A percentile compares a stretch with the other conserved stretches of the same genome.
Conservation (phyloP, 2,329 filamentous ascomycete genomes). For the Chaetomiaceae sp. region DNA sequence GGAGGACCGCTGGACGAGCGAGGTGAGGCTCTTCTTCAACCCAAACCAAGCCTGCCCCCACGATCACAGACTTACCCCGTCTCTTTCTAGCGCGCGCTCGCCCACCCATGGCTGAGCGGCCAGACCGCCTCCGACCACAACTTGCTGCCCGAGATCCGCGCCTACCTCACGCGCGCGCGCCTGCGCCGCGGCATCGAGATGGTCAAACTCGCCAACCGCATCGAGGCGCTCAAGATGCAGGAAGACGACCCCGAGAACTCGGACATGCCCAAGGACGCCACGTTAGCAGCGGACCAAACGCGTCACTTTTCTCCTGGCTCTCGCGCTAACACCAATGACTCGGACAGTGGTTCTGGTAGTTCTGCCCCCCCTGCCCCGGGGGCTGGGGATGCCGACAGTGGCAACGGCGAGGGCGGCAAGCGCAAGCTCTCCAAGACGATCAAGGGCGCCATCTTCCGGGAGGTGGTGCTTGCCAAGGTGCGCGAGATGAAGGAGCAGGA, state of each 20-base stretch:
- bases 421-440: conserved; percentile 47
- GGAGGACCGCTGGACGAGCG: conserved; percentile 69
- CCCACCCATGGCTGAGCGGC: conserved; percentile 85
- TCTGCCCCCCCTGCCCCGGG: conserved; percentile 17
- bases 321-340: conserved; percentile 8
- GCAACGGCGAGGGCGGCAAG: conserved; percentile 31
- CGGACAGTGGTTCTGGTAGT: conserved; percentile 17
- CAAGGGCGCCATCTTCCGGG: conserved; percentile 77
- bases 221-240: conserved; percentile 88
- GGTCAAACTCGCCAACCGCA: conserved; percentile 92
- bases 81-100: conserved; percentile 61
- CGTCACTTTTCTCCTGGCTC: conserved; percentile 26
- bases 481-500: conserved; percentile 86
- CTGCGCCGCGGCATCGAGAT: conserved; percentile 92
- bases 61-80: conserved; percentile 9
- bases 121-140: conserved; percentile 92
- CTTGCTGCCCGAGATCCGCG: conserved; percentile 92
- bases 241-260: conserved; percentile 78
- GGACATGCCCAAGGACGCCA: conserved; percentile 62
- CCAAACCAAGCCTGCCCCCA: no score
- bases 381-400: conserved; percentile 36
- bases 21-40: conserved; percentile 52
- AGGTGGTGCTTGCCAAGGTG: conserved; percentile 91
- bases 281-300: conserved; percentile 49
- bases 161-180: conserved; percentile 86